Evolutionary conservation across 169 alveolate species (phyloP).

Genomic region (Amoebophrya sp.): DNA sequence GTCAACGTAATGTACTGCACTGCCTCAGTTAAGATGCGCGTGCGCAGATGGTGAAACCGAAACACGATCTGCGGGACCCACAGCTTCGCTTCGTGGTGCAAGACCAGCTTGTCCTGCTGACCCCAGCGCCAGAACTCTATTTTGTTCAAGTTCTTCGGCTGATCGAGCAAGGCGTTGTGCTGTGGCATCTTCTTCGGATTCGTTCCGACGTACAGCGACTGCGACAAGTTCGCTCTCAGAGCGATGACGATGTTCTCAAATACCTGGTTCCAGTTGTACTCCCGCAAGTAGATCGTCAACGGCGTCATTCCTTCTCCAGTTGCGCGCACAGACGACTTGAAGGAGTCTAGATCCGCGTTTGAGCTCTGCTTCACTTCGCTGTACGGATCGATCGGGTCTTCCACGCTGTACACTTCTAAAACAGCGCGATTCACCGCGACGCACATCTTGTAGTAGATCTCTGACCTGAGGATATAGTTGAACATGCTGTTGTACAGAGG

Average conservation of each 20-base stretch:
- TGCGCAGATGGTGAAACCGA: background rate
- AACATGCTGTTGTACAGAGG: background rate
- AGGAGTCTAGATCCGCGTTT: background rate
- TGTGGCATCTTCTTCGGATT: constrained; percentile 14
- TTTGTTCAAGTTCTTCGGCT: constrained; percentile 19
- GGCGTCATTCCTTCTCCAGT: background rate
- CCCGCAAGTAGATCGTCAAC: background rate
- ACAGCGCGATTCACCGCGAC: background rate
- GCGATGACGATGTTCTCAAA: background rate
- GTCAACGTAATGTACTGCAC: background rate
- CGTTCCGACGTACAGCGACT: constrained; percentile 9
- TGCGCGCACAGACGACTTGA: background rate
- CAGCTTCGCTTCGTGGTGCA: background rate
- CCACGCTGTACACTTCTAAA: background rate
- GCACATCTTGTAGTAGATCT: constrained; percentile 23
- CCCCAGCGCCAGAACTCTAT: constrained; percentile 20
- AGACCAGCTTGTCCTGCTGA: background rate
- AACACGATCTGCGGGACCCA: background rate
- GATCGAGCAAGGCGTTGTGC: background rate
- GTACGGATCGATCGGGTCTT: background rate
- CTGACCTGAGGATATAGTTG: background rate
- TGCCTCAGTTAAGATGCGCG: background rate
- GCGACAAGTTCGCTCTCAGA: background rate
- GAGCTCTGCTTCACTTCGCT: background rate
- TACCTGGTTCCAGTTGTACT: constrained; percentile 14